These are phyloP conservation scores for Fusarium stilboides DNA, from an alignment of 2,329 filamentous ascomycete genomes.

Conservation along the genomic window DNA sequence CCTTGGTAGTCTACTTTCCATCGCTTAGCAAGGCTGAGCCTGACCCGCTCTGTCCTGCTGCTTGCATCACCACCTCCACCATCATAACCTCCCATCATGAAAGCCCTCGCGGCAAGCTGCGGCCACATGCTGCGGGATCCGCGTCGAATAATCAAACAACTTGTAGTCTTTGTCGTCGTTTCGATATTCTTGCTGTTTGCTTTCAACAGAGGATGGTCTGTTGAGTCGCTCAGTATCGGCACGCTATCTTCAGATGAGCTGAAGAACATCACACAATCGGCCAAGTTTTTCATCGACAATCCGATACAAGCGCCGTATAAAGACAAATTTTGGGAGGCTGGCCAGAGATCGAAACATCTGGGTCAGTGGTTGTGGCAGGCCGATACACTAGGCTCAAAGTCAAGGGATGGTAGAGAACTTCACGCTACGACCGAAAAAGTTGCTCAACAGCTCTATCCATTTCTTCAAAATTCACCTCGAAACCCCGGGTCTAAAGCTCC, in stretches of 20 bases:
- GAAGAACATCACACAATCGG: conserved; percentile 3
- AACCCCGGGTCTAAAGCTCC: conserved; percentile 31
- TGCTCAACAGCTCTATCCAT: conserved; percentile 45
- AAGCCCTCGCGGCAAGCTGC: background rate
- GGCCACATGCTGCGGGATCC: conserved; percentile 5
- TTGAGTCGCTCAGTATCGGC: background rate
- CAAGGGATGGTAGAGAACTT: background rate
- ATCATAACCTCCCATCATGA: conserved; percentile 2
- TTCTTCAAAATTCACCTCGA: conserved; percentile 28
- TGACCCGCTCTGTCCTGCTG: background rate
- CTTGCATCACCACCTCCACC: background rate
- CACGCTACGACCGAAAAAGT: conserved; percentile 18
- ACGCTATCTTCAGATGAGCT: background rate
- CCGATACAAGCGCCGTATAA: conserved; percentile 50
- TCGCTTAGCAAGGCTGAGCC: background rate
- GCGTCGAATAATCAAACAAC: conserved; percentile 8
- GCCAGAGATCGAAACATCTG: conserved; percentile 42
- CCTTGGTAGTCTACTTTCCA: background rate
- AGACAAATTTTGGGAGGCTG: conserved; percentile 51
- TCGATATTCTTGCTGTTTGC: conserved; percentile 7
- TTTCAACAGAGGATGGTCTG: conserved; percentile 7
- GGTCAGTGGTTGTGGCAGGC: conserved; percentile 29
- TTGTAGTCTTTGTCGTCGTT: conserved; percentile 5
- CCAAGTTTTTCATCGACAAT: conserved; percentile 40
- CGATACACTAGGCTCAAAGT: conserved; percentile 5